A percentile compares a stretch with the other conserved stretches of the same genome.
Evolutionary conservation across 306 rosid genomes (phyloP).

Genomic region (Alnus glutinosa): DNA sequence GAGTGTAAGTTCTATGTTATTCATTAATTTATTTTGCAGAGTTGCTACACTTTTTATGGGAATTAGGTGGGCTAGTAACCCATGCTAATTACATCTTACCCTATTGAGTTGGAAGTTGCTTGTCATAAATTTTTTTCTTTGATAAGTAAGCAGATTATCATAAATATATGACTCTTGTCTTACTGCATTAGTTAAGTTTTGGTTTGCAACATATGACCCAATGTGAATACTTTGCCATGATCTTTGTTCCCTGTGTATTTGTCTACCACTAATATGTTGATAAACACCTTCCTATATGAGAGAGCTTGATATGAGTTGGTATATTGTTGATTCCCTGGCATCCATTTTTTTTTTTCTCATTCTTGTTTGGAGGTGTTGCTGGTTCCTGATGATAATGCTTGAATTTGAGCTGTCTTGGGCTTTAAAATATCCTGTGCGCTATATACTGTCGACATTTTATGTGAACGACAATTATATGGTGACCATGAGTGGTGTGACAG

Average conservation of each 20-base stretch:
- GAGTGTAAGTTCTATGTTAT: slow-evolving; percentile 63
- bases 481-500: neutral
- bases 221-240: neutral
- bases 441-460: neutral
- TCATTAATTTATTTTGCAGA: slow-evolving; percentile 7
- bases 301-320: neutral
- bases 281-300: neutral
- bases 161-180: neutral
- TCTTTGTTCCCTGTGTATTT: neutral
- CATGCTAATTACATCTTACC: neutral
- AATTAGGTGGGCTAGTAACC: neutral
- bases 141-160: neutral
- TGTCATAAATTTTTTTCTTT: neutral
- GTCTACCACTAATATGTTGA: neutral
- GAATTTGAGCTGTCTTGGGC: neutral
- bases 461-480: neutral
- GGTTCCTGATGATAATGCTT: neutral
- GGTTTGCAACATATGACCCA: neutral
- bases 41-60: slow-evolving; percentile 4
- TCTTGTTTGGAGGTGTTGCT: neutral
- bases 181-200: neutral
- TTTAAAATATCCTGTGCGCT: neutral
- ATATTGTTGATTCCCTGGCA: neutral
- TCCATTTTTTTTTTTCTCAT: neutral
- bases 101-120: neutral